phyloP scores from a whole-genome alignment of 2,329 filamentous ascomycete genomes.

The Calonectria leucothoes region DNA sequence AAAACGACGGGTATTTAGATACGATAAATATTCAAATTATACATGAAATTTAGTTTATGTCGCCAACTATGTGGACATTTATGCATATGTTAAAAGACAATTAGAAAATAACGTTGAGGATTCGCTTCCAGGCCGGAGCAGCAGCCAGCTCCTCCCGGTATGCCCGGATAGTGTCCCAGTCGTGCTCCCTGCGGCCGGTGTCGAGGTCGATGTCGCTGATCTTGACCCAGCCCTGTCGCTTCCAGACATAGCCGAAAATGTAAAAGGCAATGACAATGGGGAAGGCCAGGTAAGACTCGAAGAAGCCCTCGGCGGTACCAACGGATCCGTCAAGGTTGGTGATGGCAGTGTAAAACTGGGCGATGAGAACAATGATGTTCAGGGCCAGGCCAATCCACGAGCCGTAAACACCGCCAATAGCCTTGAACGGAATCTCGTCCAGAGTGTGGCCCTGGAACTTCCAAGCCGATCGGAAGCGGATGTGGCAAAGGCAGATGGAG shows the following conservation, averaged over 20 bases:
- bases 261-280: slow-evolving; percentile 67
- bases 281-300: slow-evolving; percentile 64
- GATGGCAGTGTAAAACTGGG: slow-evolving; percentile 64
- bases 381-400: slow-evolving; percentile 73
- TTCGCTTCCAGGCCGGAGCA: slow-evolving; percentile 58
- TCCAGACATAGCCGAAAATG: slow-evolving; percentile 70
- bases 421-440: slow-evolving; percentile 75
- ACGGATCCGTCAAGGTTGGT: slow-evolving; percentile 47
- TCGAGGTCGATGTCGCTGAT: slow-evolving; percentile 75
- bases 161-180: slow-evolving; percentile 69
- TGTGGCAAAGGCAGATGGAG: slow-evolving; percentile 75
- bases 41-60: not conserved
- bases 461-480: slow-evolving; percentile 77
- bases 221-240: slow-evolving; percentile 68
- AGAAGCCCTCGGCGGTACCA: slow-evolving; percentile 57
- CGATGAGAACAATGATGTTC: slow-evolving; percentile 66
- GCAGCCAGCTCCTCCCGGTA: slow-evolving; percentile 57
- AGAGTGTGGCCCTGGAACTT: slow-evolving; percentile 68
- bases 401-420: slow-evolving; percentile 70
- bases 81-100: not conserved
- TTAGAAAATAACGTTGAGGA: slow-evolving; percentile 45
- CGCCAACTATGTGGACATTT: not conserved
- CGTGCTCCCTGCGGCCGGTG: slow-evolving; percentile 69
- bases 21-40: not conserved
- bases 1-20: not conserved